phyloP scores from a whole-genome alignment of 1,139 yeast genomes.

The Yamadazyma conglobata region DNA sequence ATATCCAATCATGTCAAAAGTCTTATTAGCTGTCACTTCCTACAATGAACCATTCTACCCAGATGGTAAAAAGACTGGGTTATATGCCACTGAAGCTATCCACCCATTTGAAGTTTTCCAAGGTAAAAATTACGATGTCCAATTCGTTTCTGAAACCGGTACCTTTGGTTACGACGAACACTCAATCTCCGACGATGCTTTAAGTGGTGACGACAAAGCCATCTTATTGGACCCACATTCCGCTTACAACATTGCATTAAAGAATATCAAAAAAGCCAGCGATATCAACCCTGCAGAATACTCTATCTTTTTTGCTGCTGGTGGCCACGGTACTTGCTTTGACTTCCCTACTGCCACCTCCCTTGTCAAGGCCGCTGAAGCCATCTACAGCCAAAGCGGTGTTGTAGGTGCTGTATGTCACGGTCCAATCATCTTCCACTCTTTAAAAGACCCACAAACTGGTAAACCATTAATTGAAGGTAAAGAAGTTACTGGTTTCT shows the following conservation, averaged over 20 bases:
- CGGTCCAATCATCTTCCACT: conserved; percentile 56
- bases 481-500: conserved; percentile 57
- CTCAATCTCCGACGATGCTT: conserved; percentile 37
- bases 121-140: conserved; percentile 48
- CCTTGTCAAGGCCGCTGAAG: conserved; percentile 44
- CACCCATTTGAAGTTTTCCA: conserved; percentile 52
- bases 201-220: conserved; percentile 42
- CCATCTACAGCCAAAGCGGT: conserved; percentile 49
- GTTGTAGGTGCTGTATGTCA: conserved; percentile 65
- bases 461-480: conserved; percentile 49
- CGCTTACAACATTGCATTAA: conserved; percentile 32
- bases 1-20: conserved; percentile 32
- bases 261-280: conserved; percentile 37
- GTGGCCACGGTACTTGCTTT: conserved; percentile 61
- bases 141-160: conserved; percentile 58
- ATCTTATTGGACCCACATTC: conserved; percentile 35
- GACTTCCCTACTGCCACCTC: conserved; percentile 53
- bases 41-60: conserved; percentile 48
- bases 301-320: conserved; percentile 56
- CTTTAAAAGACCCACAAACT: conserved; percentile 36
- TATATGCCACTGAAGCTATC: conserved; percentile 52
- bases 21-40: conserved; percentile 49
- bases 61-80: conserved; percentile 56
- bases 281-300: conserved; percentile 48
- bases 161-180: conserved; percentile 52